These are phyloP conservation scores for Macrolepiota dolichaula DNA, from an alignment of 768 basidiomycete genomes.

Conservation along the genomic window DNA sequence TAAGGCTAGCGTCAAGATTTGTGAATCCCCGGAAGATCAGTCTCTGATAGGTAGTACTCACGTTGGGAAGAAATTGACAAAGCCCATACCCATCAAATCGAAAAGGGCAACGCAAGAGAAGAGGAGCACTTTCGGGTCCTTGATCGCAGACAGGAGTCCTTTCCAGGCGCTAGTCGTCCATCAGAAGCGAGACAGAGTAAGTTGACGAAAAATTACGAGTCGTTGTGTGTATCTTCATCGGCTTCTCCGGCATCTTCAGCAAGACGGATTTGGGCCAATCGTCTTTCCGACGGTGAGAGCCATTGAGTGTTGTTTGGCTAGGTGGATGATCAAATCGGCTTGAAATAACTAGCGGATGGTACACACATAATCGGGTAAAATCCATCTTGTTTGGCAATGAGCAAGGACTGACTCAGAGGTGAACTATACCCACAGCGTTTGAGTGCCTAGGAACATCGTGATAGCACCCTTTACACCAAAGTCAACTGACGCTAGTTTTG, in stretches of 20 bases:
- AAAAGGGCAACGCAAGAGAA: constrained; percentile 51
- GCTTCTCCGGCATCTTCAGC: constrained; percentile 70
- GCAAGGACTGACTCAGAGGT: not conserved
- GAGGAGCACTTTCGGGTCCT: constrained; percentile 50
- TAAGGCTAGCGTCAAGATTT: constrained; percentile 32
- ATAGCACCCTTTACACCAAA: constrained; percentile 46
- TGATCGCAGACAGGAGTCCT: constrained; percentile 54
- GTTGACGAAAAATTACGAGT: constrained; percentile 38
- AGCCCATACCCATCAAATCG: constrained; percentile 54
- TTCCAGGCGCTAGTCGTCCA: constrained; percentile 33
- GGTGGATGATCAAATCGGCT: not conserved
- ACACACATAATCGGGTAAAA: constrained; percentile 57
- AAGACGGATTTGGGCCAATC: constrained; percentile 62
- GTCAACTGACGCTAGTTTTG: not conserved
- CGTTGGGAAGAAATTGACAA: constrained; percentile 60
- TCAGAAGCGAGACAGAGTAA: not conserved
- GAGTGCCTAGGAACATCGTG: constrained; percentile 56
- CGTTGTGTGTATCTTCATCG: constrained; percentile 52
- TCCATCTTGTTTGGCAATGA: constrained; percentile 34
- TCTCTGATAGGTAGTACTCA: constrained; percentile 16
- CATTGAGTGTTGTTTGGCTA: constrained; percentile 64
- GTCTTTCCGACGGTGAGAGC: constrained; percentile 46
- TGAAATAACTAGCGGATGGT: not conserved
- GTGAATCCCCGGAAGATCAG: not conserved
- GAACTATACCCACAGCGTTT: constrained; percentile 40